Percentiles rank a stretch among this genome's conserved stretches.
Evolutionary conservation across 305 asterid species (phyloP).

Genomic region (Fraxinus angustifolia): DNA sequence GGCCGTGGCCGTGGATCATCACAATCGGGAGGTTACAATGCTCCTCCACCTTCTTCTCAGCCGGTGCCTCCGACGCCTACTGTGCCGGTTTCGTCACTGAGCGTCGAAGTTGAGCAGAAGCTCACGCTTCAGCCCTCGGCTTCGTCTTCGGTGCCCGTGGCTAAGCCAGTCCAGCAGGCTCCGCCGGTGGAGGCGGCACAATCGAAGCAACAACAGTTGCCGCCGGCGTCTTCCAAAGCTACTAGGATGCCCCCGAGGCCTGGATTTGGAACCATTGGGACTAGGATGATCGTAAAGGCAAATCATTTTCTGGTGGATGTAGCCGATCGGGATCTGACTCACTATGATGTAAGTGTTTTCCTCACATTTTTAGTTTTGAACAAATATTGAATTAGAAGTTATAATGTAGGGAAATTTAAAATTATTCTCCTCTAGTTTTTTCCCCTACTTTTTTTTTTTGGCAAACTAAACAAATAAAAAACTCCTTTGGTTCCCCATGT

Average conservation of each 20-base stretch:
- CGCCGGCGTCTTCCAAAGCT: slow-evolving; percentile 58
- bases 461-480: background rate
- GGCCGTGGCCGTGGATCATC: slow-evolving; percentile 35
- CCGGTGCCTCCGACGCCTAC: slow-evolving; percentile 2
- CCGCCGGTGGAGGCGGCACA: slow-evolving; percentile 5
- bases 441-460: too few relatives aligned
- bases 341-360: slow-evolving; percentile 60
- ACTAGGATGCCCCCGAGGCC: slow-evolving; percentile 52
- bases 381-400: background rate
- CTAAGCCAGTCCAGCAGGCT: slow-evolving; percentile 16
- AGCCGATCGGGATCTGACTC: slow-evolving; percentile 46
- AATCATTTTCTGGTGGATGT: slow-evolving; percentile 60
- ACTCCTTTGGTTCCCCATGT: background rate
- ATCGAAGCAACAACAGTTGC: background rate
- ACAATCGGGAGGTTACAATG: background rate
- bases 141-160: slow-evolving; percentile 8
- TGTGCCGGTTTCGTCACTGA: slow-evolving; percentile 21
- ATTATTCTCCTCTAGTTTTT: background rate
- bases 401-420: background rate
- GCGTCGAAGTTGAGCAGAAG: slow-evolving; percentile 33
- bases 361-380: background rate
- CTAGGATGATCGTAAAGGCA: slow-evolving; percentile 35
- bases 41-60: slow-evolving; percentile 24
- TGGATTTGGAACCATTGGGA: slow-evolving; percentile 36
- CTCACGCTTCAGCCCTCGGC: slow-evolving; percentile 31